A percentile compares a stretch with the other conserved stretches of the same genome.
phyloP scores from a whole-genome alignment of 1,284 basidiomycete genomes.

The Marasmius oreades region DNA sequence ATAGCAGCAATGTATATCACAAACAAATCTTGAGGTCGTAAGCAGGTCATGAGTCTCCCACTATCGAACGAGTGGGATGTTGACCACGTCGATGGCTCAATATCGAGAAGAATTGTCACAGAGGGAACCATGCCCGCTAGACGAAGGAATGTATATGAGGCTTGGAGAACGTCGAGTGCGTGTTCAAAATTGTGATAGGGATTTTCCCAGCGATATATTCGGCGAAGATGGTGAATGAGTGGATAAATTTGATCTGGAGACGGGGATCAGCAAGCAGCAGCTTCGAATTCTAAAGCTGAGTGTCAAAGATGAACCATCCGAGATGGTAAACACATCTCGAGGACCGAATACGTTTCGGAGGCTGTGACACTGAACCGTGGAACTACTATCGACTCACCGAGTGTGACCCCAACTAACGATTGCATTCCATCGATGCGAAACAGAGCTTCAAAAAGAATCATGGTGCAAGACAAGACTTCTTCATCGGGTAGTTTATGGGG shows the following conservation, averaged over 20 bases:
- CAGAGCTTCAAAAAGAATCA: slow-evolving; percentile 74
- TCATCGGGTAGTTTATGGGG: slow-evolving; percentile 78
- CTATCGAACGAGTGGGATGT: slow-evolving; percentile 37
- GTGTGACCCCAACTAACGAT: slow-evolving; percentile 58
- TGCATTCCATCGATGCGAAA: slow-evolving; percentile 74
- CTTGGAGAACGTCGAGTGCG: slow-evolving; percentile 92
- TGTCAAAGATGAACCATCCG: background rate
- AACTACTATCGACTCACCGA: slow-evolving; percentile 47
- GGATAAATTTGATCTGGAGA: slow-evolving; percentile 62
- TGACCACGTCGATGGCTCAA: slow-evolving; percentile 44
- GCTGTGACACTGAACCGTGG: slow-evolving; percentile 4
- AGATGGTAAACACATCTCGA: background rate
- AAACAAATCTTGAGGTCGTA: slow-evolving; percentile 72
- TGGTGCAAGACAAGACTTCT: slow-evolving; percentile 77
- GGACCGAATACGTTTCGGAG: slow-evolving; percentile 15
- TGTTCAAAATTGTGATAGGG: slow-evolving; percentile 97
- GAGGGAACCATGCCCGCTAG: slow-evolving; percentile 79
- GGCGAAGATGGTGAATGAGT: slow-evolving; percentile 78
- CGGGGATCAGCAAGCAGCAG: slow-evolving; percentile 15
- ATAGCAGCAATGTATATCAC: slow-evolving; percentile 86
- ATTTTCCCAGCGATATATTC: slow-evolving; percentile 85
- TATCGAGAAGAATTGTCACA: slow-evolving; percentile 49
- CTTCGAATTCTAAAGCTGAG: background rate
- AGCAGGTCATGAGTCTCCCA: slow-evolving; percentile 47
- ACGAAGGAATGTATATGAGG: slow-evolving; percentile 80